Evolutionary conservation across 345 rosid genomes (phyloP).

Genomic region (Eucalyptus fibrosa): DNA sequence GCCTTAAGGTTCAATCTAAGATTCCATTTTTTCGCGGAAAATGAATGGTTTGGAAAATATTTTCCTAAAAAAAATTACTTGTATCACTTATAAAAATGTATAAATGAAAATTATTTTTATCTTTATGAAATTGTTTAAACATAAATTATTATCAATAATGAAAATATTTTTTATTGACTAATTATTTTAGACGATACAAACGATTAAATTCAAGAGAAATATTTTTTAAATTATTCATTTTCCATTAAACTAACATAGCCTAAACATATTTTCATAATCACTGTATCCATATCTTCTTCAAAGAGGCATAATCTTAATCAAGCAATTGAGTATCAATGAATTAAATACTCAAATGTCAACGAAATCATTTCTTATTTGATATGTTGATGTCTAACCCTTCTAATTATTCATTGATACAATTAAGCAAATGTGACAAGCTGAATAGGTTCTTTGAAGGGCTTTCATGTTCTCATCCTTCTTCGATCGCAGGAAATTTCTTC

Average conservation of each 20-base stretch:
- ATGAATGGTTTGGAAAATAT: neutral
- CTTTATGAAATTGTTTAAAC: too few species aligned
- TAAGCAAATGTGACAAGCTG: neutral
- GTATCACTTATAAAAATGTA: neutral
- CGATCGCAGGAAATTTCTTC: neutral
- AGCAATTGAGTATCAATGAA: neutral
- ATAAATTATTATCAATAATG: too few species aligned
- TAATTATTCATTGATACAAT: neutral
- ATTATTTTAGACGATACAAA: accelerated
- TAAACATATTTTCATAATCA: neutral
- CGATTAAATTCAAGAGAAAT: neutral
- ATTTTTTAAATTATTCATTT: too few species aligned
- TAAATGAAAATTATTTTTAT: too few species aligned
- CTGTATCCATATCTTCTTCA: neutral
- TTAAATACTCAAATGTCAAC: neutral
- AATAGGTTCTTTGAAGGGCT: neutral
- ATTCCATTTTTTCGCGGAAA: too few species aligned
- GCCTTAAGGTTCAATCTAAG: neutral
- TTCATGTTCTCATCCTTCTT: neutral
- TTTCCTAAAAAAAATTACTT: too few species aligned
- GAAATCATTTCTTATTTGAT: too few species aligned
- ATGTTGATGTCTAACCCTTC: neutral
- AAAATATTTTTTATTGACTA: too few species aligned
- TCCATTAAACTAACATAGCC: neutral
- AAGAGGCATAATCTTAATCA: neutral